These are phyloP conservation scores for Leccinum subgranulosum DNA, from an alignment of 768 basidiomycete genomes.

Conservation along the genomic window DNA sequence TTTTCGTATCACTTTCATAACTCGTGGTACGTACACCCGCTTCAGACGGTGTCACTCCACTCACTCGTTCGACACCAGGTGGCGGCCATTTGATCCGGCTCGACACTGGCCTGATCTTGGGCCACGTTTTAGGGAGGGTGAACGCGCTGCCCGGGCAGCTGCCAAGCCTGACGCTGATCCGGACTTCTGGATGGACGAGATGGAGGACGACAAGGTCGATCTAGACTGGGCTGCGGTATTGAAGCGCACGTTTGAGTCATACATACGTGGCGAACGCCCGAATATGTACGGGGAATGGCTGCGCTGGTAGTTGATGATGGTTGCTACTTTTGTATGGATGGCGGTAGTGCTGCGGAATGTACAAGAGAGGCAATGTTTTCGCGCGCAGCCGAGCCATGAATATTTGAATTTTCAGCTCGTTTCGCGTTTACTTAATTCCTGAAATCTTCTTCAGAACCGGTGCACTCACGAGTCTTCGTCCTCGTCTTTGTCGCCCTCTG, in stretches of 20 bases:
- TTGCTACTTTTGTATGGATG: background rate
- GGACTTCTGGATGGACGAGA: constrained; percentile 27
- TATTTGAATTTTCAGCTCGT: constrained; percentile 17
- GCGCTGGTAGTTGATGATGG: constrained; percentile 12
- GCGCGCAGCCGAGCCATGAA: constrained; percentile 5
- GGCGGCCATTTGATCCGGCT: constrained; percentile 86
- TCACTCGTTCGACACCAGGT: constrained; percentile 49
- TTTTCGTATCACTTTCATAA: constrained; percentile 96
- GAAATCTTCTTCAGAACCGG: constrained; percentile 14
- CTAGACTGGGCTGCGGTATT: constrained; percentile 85
- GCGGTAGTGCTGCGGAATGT: constrained; percentile 22
- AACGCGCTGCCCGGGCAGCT: constrained; percentile 54
- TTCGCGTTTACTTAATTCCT: constrained; percentile 2
- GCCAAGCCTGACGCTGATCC: constrained; percentile 19
- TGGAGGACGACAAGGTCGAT: constrained; percentile 59
- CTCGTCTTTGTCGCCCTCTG: constrained; percentile 12
- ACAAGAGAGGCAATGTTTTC: constrained; percentile 27
- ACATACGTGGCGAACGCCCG: constrained; percentile 79
- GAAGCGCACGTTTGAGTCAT: constrained; percentile 93
- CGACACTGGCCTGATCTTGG: constrained; percentile 94
- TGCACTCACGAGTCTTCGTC: constrained; percentile 16
- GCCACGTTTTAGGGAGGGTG: constrained; percentile 68
- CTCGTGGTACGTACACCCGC: constrained; percentile 56
- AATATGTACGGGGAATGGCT: constrained; percentile 91
- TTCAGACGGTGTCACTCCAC: background rate